Evolutionary conservation across 805 yeast species (phyloP).

Genomic region (Yamadazyma kitorensis): DNA sequence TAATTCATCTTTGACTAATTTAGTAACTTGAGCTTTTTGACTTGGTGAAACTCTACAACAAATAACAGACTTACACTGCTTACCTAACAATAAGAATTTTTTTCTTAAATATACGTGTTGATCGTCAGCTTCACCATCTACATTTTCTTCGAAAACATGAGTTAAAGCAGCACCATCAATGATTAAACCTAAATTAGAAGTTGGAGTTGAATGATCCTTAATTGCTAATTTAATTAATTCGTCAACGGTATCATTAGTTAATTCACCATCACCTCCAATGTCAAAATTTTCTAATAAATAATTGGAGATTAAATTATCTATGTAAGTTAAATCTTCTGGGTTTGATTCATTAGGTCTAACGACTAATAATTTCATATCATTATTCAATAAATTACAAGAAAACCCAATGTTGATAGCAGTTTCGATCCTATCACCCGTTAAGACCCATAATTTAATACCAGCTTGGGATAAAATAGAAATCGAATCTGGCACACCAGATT

Average conservation of each 20-base stretch:
- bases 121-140: conserved; percentile 9
- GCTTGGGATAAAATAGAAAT: conserved; percentile 64
- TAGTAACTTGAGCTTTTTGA: conserved; percentile 75
- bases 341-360: conserved; percentile 59
- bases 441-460: conserved; percentile 79
- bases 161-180: conserved; percentile 69
- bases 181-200: conserved; percentile 54
- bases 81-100: conserved; percentile 67
- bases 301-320: conserved; percentile 41
- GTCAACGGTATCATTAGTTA: conserved; percentile 26
- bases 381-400: conserved; percentile 67
- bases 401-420: conserved; percentile 84
- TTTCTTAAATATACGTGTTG: conserved; percentile 20
- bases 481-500: conserved; percentile 75
- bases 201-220: conserved; percentile 64
- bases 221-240: conserved; percentile 48
- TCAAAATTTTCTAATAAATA: conserved; percentile 49
- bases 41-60: conserved; percentile 86
- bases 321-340: conserved; percentile 36
- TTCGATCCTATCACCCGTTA: conserved; percentile 80
- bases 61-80: conserved; percentile 72
- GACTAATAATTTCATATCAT: conserved; percentile 65
- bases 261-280: conserved; percentile 27
- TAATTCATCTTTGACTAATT: conserved; percentile 58
- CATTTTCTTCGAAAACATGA: conserved; percentile 28